Evolutionary conservation across 2,329 filamentous ascomycete species (phyloP).

Genomic region (Dactylellina sp.): DNA sequence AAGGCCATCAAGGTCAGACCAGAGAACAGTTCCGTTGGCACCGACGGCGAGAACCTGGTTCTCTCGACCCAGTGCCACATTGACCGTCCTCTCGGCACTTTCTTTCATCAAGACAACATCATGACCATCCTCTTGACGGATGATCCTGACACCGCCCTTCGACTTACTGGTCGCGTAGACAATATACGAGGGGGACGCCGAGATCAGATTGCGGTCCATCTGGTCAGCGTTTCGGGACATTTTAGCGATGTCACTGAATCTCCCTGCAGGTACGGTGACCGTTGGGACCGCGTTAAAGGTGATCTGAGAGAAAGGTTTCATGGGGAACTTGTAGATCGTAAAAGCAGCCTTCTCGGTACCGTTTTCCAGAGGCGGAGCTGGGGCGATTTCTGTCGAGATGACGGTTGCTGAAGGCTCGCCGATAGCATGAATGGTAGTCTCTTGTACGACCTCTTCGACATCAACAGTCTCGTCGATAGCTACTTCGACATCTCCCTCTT

Average conservation of each 20-base stretch:
- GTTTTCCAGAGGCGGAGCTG: conserved; percentile 61
- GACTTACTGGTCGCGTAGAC: conserved; percentile 94
- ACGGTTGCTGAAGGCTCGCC: conserved; percentile 27
- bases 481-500: conserved; percentile 62
- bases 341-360: conserved; percentile 72
- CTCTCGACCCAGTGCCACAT: conserved; percentile 74
- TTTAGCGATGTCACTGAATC: conserved; percentile 90
- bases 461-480: conserved; percentile 64
- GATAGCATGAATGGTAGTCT: conserved; percentile 16
- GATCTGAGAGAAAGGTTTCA: conserved; percentile 95
- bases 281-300: conserved; percentile 72
- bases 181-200: conserved; percentile 90
- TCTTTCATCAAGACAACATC: conserved; percentile 93
- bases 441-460: conserved; percentile 11
- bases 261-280: conserved; percentile 74
- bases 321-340: conserved; percentile 92
- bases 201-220: conserved; percentile 90
- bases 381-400: conserved; percentile 36
- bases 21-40: conserved; percentile 96
- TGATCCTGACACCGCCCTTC: conserved; percentile 84
- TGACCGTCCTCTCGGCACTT: conserved; percentile 93
- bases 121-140: conserved; percentile 90
- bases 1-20: conserved; percentile 68
- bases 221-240: conserved; percentile 99
- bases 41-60: conserved; percentile 90